Base-by-base conservation (phyloP, 1,139 yeast genomes). In the Kodamaea ohmeri region DNA sequence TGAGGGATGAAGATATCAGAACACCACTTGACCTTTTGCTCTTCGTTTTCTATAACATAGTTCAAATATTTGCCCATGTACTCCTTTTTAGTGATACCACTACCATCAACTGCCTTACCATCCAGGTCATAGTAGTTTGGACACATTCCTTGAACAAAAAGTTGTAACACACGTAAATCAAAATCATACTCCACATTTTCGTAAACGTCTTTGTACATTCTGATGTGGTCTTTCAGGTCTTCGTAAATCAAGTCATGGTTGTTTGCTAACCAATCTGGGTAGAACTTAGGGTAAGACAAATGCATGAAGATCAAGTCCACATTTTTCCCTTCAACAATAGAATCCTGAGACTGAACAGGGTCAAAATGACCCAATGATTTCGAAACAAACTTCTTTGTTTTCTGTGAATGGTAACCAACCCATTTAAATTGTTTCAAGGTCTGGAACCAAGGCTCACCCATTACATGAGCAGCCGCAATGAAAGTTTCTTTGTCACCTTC, bases 401-500 rank as follows among this genome's bases (percentile, higher is more conserved):
- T 61, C 47, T 70, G 66, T 22, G 56, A 52, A n/a, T 51, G 31
- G 52, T 77, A 74, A 0, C 86, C 86, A 13, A 76, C 62, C 67
- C 82, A 80, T 36, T 53, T 52, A 47, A 76, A 74, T 35, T 58
- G 65, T 44, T 73, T 70, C 35, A 63, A 48, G 5, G 81, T 76
- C 53, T 78, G 85, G 55, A 73, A 76, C 58, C 73, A 76, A 2
- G 76, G 73, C 36, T 66, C 58, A 0, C 61, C 49, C 46, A 78
- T 50, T 0, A 69, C 80, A 39, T 66, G 68, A 0, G 85, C 83
- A 1, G 86, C 83, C 2, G 83, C 81, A 19, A 80, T 71, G 46
- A 78, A 80, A 0, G 86, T 78, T 48, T 80, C 87, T 55, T 80
- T 80, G 49, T 80, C 87, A 34, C 87, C 87, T 58, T 80, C 84